A percentile compares a stretch with the other conserved stretches of the same genome.
Conservation (phyloP, 768 basidiomycete species). For the Kwoniella europaea region DNA sequence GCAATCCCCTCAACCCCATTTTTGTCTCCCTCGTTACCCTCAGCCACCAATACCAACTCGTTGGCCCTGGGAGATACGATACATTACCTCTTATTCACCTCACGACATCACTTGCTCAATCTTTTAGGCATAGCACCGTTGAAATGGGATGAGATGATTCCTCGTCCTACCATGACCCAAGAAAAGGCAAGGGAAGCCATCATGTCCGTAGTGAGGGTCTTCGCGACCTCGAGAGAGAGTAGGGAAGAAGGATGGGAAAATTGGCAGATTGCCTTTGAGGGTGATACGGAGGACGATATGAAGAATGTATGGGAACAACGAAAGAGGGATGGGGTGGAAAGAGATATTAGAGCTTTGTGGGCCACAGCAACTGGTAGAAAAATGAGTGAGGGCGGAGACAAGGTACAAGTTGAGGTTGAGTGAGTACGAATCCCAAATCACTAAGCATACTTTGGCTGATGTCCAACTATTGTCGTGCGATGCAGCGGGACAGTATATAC, state of each 20-base stretch:
- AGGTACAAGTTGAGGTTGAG: conserved; percentile 45
- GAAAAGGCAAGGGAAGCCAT: conserved; percentile 36
- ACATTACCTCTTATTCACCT: conserved; percentile 49
- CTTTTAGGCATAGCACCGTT: conserved; percentile 30
- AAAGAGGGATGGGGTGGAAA: conserved; percentile 16
- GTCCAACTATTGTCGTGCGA: not conserved
- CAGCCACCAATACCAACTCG: conserved; percentile 14
- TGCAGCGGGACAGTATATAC: conserved; percentile 31
- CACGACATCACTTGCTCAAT: conserved; percentile 43
- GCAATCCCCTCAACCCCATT: not conserved
- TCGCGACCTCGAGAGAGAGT: conserved; percentile 21
- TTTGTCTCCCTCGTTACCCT: not conserved
- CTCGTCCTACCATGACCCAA: conserved; percentile 30
- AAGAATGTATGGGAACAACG: conserved; percentile 22
- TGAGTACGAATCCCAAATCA: conserved; percentile 23
- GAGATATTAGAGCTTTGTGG: conserved; percentile 36
- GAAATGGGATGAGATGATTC: conserved; percentile 41
- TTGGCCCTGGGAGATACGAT: conserved; percentile 38
- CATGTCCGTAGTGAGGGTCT: conserved; percentile 38
- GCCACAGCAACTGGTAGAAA: conserved; percentile 21
- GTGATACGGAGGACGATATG: conserved; percentile 13
- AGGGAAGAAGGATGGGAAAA: conserved; percentile 26
- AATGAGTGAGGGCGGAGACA: conserved; percentile 33
- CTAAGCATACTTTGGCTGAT: not conserved
- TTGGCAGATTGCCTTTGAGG: conserved; percentile 29